Evolutionary conservation across 129 eudicot species (phyloP), one percentile per base, ranked within the genome.

Genomic region (Glebionis coronaria): DNA sequence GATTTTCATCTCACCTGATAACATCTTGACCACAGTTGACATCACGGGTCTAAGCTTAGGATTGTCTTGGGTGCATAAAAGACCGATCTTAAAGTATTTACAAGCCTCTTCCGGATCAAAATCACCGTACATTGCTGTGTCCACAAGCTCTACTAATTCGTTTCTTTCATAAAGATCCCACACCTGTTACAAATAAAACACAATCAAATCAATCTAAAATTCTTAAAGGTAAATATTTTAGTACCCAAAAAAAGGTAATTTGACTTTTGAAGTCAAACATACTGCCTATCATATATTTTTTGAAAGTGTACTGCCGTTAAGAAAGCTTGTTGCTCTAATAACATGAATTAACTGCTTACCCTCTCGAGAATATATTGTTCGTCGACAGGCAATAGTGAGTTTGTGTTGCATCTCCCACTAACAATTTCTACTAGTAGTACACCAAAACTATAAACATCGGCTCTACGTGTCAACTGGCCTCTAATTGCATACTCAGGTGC

Each of bases 401-500:
- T 92, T 27, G 87, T 86, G 78, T 92, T 92, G 80, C 84, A 80
- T 81, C 96, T 78, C 73, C 98, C 98, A 56, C 81, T 72, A 19
- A 92, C 95, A 71, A 92, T 88, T 83, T 92, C 98, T 28, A 88
- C 81, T 13, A 92, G 91, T 72, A 92, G 96, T 76, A 92, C 98
- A 53, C 98, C 98, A 62, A 81, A 92, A 68, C 98, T 88, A 84
- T 92, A 92, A 53, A 88, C 76, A 82, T 92, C 98, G 1, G 98
- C 88, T 60, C 80, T 82, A 54, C 96, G 91, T n/a, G 98, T 92
- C 68, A 88, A 62, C 70, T 84, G 95, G 66, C 98, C 98, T 63
- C 94, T 81, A 29, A 92, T 79, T 61, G 98, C 98, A 77, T 92
- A 92, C 60, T 92, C 98, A 11, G 98, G 98, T 38, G 98, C 96